Evolutionary conservation across 176 grass and related monocot genomes (phyloP).

Genomic region (Carex littledalei): DNA sequence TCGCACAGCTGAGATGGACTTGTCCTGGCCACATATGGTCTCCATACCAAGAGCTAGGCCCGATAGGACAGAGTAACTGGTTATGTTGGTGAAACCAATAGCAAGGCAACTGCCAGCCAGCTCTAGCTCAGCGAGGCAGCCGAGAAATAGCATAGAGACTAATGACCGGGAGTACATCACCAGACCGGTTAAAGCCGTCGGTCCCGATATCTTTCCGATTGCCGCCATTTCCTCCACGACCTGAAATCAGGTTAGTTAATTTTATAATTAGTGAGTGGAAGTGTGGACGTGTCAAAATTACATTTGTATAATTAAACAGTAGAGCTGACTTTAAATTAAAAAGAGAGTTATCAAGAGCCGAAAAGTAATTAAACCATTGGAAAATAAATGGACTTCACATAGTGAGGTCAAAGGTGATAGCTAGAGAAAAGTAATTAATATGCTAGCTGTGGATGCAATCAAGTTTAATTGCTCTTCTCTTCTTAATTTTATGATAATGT

Average conservation of each 20-base stretch:
- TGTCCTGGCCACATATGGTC: constrained; percentile 89
- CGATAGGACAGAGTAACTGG: constrained; percentile 84
- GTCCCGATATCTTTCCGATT: constrained; percentile 72
- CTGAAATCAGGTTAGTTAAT: constrained; percentile 24
- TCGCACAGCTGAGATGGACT: constrained; percentile 50
- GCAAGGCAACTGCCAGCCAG: constrained; percentile 81
- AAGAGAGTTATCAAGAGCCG: not conserved
- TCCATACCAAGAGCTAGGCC: constrained; percentile 93
- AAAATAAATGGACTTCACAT: not conserved
- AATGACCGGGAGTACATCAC: constrained; percentile 85
- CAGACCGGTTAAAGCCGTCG: constrained; percentile 67
- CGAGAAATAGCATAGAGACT: constrained; percentile 96
- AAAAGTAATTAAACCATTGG: not conserved
- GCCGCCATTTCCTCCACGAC: constrained; percentile 59
- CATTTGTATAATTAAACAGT: not conserved
- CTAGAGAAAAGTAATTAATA: not conserved
- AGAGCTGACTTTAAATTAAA: not conserved
- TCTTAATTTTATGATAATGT: not conserved
- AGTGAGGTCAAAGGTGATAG: not conserved
- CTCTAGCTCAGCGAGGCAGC: constrained; percentile 57
- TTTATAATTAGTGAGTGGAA: constrained; percentile 18
- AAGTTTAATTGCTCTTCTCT: not conserved
- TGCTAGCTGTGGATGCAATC: not conserved
- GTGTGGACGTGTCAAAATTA: not conserved
- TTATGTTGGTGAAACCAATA: constrained; percentile 91